These are phyloP conservation scores for Stachybotrys echinatus DNA, from an alignment of 2,329 filamentous ascomycete genomes.

Conservation along the genomic window DNA sequence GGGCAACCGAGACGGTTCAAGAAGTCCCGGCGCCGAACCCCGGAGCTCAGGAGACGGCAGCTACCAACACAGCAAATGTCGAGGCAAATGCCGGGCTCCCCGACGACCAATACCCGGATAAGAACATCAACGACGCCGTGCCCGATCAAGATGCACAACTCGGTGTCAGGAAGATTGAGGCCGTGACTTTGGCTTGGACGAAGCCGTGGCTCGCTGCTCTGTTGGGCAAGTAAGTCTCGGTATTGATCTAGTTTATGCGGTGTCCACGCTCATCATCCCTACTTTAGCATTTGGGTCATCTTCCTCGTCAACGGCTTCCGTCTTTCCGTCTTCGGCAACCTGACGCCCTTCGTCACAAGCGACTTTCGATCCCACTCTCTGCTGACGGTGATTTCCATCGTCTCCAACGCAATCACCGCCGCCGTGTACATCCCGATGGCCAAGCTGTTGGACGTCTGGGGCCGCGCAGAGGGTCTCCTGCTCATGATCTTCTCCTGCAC, in stretches of 20 bases:
- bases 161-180: constrained; percentile 37
- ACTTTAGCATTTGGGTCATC: constrained; percentile 36
- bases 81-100: constrained; percentile 3
- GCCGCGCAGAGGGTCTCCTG: constrained; percentile 54
- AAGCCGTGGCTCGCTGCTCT: constrained; percentile 25
- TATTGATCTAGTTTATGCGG: neutral
- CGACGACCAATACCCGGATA: constrained; percentile 1
- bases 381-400: constrained; percentile 46
- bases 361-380: constrained; percentile 48
- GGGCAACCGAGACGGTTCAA: no score
- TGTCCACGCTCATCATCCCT: neutral
- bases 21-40: no score
- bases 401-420: constrained; percentile 48
- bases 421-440: constrained; percentile 57
- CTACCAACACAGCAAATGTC: no score
- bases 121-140: constrained; percentile 5
- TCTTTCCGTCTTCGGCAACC: constrained; percentile 31
- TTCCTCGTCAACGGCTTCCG: constrained; percentile 47
- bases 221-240: constrained; percentile 23
- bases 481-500: constrained; percentile 45
- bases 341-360: constrained; percentile 43
- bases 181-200: constrained; percentile 34
- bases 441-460: constrained; percentile 59
- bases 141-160: constrained; percentile 18
- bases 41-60: no score